A percentile compares a stretch with the other conserved stretches of the same genome.
Evolutionary conservation across 2,329 filamentous ascomycete species (phyloP).

Genomic region (Xylaria sp.): DNA sequence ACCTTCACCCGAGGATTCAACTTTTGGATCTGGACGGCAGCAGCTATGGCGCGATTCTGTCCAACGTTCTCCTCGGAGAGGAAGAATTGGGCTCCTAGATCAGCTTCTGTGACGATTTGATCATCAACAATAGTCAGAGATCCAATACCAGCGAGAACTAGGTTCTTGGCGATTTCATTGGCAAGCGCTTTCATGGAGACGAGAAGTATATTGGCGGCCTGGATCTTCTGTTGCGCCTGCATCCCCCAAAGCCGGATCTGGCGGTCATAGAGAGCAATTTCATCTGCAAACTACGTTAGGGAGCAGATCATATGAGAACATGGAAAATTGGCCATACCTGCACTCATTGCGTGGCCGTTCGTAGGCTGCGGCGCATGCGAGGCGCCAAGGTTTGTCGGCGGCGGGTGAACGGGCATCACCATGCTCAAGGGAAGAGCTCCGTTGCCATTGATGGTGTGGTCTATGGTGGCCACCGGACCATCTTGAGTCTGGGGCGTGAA

Average conservation of each 20-base stretch:
- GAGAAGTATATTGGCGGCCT: slow-evolving; percentile 87
- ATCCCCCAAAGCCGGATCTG: slow-evolving; percentile 98
- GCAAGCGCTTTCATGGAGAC: slow-evolving; percentile 88
- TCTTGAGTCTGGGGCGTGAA: slow-evolving; percentile 35
- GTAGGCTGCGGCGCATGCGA: slow-evolving; percentile 28
- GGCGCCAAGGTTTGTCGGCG: slow-evolving; percentile 28
- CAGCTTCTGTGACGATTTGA: slow-evolving; percentile 77
- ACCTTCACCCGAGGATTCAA: slow-evolving; percentile 91
- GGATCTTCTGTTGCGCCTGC: slow-evolving; percentile 91
- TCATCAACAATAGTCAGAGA: slow-evolving; percentile 90
- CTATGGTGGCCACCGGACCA: slow-evolving; percentile 33
- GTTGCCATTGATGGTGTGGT: slow-evolving; percentile 37
- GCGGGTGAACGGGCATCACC: slow-evolving; percentile 35
- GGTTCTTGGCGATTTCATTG: slow-evolving; percentile 96
- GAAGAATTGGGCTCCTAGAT: slow-evolving; percentile 87
- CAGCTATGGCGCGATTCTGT: slow-evolving; percentile 85
- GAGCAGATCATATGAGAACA: slow-evolving; percentile 3
- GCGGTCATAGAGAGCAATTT: slow-evolving; percentile 96
- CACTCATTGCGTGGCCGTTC: slow-evolving; percentile 48
- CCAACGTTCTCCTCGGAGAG: slow-evolving; percentile 76
- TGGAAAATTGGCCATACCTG: slow-evolving; percentile 47
- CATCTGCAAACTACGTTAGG: slow-evolving; percentile 67
- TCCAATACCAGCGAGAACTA: slow-evolving; percentile 91
- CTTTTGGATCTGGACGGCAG: slow-evolving; percentile 78
- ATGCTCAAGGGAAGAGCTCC: slow-evolving; percentile 35